A percentile compares a stretch with the other conserved stretches of the same genome.
Evolutionary conservation across 1,284 basidiomycete genomes (phyloP).

Genomic region (Coriolopsis trogii): DNA sequence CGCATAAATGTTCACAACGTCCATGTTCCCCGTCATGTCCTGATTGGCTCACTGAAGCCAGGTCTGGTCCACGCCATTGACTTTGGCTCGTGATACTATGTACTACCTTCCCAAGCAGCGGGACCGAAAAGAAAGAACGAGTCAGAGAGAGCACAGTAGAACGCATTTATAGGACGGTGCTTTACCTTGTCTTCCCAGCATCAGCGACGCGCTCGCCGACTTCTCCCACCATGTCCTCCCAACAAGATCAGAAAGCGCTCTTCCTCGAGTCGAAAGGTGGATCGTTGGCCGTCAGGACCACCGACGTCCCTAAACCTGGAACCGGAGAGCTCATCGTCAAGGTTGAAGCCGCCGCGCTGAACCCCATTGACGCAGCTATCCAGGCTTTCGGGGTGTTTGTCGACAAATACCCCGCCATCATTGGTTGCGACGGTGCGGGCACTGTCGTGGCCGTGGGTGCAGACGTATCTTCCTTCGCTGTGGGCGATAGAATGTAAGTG

Average conservation of each 20-base stretch:
- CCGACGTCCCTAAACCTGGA: slow-evolving; percentile 35
- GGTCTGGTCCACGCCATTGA: too few species aligned
- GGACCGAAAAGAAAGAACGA: too few species aligned
- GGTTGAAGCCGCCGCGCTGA: slow-evolving; percentile 44
- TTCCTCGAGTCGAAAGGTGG: slow-evolving; percentile 26
- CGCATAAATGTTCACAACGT: too few species aligned
- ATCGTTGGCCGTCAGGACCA: slow-evolving; percentile 19
- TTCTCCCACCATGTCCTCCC: slow-evolving; percentile 7
- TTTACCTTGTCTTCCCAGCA: neutral
- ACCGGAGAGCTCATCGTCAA: slow-evolving; percentile 44
- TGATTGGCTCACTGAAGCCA: too few species aligned
- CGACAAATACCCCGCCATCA: slow-evolving; percentile 43
- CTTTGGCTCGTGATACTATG: too few species aligned
- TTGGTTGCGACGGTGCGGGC: slow-evolving; percentile 64
- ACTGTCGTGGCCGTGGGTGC: slow-evolving; percentile 55
- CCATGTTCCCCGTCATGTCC: too few species aligned
- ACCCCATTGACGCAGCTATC: slow-evolving; percentile 45
- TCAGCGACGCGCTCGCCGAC: neutral
- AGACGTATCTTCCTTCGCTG: slow-evolving; percentile 49
- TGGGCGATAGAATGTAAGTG: slow-evolving; percentile 61
- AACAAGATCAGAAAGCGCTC: slow-evolving; percentile 34
- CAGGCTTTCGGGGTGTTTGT: slow-evolving; percentile 36
- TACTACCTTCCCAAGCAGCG: too few species aligned
- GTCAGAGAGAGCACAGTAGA: too few species aligned
- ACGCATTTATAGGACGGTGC: too few species aligned